These are phyloP conservation scores for Xylariaceae sp. DNA, from an alignment of 2,329 filamentous ascomycete species.

Conservation along the genomic window DNA sequence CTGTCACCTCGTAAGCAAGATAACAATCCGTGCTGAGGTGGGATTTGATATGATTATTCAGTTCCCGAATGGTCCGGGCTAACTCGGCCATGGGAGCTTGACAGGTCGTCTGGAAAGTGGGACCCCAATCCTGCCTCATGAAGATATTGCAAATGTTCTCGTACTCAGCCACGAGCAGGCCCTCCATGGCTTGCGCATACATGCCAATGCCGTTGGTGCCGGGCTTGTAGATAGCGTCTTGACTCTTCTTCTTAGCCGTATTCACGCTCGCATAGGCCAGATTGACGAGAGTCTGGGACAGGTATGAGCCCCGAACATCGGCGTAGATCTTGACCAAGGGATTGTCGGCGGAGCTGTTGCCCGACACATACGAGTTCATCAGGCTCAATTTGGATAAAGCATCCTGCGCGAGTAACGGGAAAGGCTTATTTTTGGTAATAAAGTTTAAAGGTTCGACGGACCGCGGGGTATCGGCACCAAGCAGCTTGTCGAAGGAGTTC, in stretches of 20 bases:
- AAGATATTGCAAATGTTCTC: conserved; percentile 89
- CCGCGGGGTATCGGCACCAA: conserved; percentile 72
- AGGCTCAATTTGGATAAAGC: conserved; percentile 72
- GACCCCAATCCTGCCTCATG: conserved; percentile 77
- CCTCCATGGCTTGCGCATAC: conserved; percentile 84
- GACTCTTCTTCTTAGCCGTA: conserved; percentile 75
- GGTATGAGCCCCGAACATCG: conserved; percentile 80
- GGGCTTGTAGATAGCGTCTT: conserved; percentile 79
- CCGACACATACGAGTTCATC: conserved; percentile 74
- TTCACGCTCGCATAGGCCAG: conserved; percentile 83
- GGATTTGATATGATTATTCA: conserved; percentile 84
- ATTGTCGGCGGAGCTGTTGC: conserved; percentile 60
- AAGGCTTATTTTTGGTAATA: conserved; percentile 83
- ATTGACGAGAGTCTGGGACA: conserved; percentile 79
- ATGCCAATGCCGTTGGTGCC: conserved; percentile 89
- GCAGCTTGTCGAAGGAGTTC: conserved; percentile 73
- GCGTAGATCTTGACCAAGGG: conserved; percentile 80
- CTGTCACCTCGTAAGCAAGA: conserved; percentile 90
- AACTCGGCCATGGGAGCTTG: conserved; percentile 77
- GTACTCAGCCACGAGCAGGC: conserved; percentile 83
- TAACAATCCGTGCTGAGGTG: conserved; percentile 91
- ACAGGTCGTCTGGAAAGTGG: conserved; percentile 76
- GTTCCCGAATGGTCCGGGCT: conserved; percentile 77
- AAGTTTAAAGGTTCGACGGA: conserved; percentile 88
- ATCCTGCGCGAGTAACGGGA: conserved; percentile 76